Conservation (phyloP, 2,329 filamentous ascomycete species). For the Zasmidium cellare region DNA sequence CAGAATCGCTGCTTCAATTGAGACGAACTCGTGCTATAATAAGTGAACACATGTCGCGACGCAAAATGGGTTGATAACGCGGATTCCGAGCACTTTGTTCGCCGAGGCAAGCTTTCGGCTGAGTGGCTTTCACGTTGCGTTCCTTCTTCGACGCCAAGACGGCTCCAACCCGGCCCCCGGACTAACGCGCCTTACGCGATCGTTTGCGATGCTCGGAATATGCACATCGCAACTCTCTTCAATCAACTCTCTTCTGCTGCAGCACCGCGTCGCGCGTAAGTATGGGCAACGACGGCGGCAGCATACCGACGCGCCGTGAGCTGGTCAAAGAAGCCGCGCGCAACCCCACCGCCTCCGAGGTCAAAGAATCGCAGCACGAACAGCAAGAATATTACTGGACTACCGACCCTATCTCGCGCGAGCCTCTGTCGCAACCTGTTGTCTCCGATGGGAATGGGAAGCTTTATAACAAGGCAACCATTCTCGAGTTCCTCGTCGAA, state of each 20-base stretch:
- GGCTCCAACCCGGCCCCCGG: too few relatives aligned
- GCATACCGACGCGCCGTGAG: conserved; percentile 92
- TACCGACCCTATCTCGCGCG: conserved; percentile 81
- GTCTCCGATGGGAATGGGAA: conserved; percentile 83
- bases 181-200: too few relatives aligned
- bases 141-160: too few relatives aligned
- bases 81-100: too few relatives aligned
- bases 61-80: too few relatives aligned
- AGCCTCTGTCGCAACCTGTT: conserved; percentile 69
- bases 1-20: too few relatives aligned
- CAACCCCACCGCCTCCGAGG: conserved; percentile 75
- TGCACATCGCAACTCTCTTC: not conserved
- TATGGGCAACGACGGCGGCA: conserved; percentile 97
- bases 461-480: conserved; percentile 92
- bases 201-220: not conserved
- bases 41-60: not conserved
- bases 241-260: not conserved
- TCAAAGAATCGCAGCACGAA: conserved; percentile 86
- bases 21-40: too few relatives aligned
- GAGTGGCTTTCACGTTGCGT: too few relatives aligned
- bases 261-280: not conserved
- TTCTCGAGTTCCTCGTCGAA: conserved; percentile 68
- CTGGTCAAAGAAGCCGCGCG: conserved; percentile 92
- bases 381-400: conserved; percentile 84
- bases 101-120: too few relatives aligned